Evolutionary conservation across 2,329 filamentous ascomycete genomes (phyloP), one percentile per base, ranked within the genome.

Genomic region (Aspergillus cejpii): DNA sequence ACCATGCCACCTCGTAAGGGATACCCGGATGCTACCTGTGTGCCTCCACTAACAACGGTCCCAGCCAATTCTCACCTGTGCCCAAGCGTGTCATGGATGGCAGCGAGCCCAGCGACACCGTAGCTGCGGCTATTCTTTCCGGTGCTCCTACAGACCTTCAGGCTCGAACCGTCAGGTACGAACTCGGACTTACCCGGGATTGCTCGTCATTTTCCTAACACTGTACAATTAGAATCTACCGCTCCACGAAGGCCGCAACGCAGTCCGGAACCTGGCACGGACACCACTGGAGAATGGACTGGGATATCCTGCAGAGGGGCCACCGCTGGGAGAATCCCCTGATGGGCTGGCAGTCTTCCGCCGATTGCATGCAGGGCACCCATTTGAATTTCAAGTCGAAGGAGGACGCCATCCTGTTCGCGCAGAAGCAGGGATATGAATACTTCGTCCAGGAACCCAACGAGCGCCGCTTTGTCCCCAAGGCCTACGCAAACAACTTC

Each of bases 381-480:
- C 80, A 89, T 65, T 71, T 98, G 60, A 84, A 84, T 69, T 98
- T 98, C 78, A 86, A 86, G 69, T 78, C 76, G 59, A 97, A 95
- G 76, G 89, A 97, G 66, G 91, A 95, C 58, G 92, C 92, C 54
- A 91, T 98, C 61, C 74, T 77, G 47, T 98, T 98, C 64, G 92
- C 94, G 19, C 86, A 97, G 74, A 98, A 97, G 79, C 92, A 98
- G 70, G 92, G 94, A 27, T 98, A 98, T 66, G 91, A 98, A 67
- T 98, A 95, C 71, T 97, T 92, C 67, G 90, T 98, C 19, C 92
- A 97, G 75, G 92, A 97, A 73, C 91, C 92, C 27, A 94, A 96
- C 63, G 80, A 81, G 70, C 82, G 92, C 64, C 85, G 84, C 63
- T 84, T 96, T 59, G 74, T 81, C 12, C 87, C 89, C 49, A 98